Percentiles rank a stretch among this genome's conserved stretches.
Conservation (phyloP, 78 protist genomes). For the Mastigamoeba balamuthi region DNA sequence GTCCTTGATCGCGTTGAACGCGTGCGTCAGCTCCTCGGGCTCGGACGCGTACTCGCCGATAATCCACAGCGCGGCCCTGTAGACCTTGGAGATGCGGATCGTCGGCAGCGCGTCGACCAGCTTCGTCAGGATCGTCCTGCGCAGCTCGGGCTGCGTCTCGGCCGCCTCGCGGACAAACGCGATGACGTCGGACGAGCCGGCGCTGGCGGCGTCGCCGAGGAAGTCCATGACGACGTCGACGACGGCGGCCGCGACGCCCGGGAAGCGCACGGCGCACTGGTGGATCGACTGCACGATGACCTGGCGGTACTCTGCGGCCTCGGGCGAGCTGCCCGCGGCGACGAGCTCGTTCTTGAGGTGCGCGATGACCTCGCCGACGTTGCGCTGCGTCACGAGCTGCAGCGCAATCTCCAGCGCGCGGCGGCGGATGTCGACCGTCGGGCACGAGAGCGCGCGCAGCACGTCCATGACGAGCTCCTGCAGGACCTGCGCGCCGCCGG, state of each 20-base stretch:
- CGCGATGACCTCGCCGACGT: slow-evolving; percentile 62
- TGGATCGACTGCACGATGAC: slow-evolving; percentile 78
- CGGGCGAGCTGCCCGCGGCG: slow-evolving; percentile 35
- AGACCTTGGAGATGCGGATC: slow-evolving; percentile 46
- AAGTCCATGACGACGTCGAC: slow-evolving; percentile 66
- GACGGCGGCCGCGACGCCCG: slow-evolving; percentile 46
- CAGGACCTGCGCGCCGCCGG: slow-evolving; percentile 36
- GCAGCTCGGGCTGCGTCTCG: slow-evolving; percentile 68
- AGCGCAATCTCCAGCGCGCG: slow-evolving; percentile 65
- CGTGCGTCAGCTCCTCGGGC: slow-evolving; percentile 34
- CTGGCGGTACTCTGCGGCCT: slow-evolving; percentile 65
- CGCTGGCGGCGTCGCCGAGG: slow-evolving; percentile 11
- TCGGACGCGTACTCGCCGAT: slow-evolving; percentile 61
- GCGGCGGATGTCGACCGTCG: slow-evolving; percentile 78
- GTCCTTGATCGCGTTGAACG: slow-evolving; percentile 23
- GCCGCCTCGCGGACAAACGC: slow-evolving; percentile 50
- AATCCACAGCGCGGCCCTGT: slow-evolving; percentile 80
- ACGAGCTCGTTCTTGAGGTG: slow-evolving; percentile 81
- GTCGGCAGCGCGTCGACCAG: slow-evolving; percentile 35
- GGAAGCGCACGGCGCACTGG: slow-evolving; percentile 64
- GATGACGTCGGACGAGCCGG: slow-evolving; percentile 42
- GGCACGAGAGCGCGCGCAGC: slow-evolving; percentile 63
- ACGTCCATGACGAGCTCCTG: slow-evolving; percentile 88
- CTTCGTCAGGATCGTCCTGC: slow-evolving; percentile 26
- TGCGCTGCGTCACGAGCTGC: slow-evolving; percentile 63